Base-by-base conservation (phyloP, 768 basidiomycete species). In the Infundibulicybe gibba region DNA sequence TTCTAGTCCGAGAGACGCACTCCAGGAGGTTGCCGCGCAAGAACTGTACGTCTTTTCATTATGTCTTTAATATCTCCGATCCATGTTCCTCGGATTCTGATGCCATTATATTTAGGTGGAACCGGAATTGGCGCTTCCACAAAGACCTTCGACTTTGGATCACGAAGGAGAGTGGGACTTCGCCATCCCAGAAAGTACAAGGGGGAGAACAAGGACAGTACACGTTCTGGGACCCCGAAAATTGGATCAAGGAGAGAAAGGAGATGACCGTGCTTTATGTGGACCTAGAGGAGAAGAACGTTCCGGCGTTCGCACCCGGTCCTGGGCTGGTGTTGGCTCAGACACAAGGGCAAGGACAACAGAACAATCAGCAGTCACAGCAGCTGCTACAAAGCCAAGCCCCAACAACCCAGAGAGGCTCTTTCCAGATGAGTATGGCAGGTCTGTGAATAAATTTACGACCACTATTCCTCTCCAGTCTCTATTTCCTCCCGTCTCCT, bases 111-210 rank as follows among this genome's bases (percentile, higher is more conserved):
- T 40, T 17, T 48, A 94, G 93, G 60, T 95, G 83, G 75, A 88
- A 89, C 64, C 87, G 93, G 50, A 94, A 93, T 65, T 98, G 94
- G 94, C 77, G 94, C 50, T 97, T 87, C 67, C 94, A 97, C 80
- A 97, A 94, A 64, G 90, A 93, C 56, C 75, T 90, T 42, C 85
- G 84, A 35, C 65, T 90, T 45, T 79, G 79, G 83, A 76, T 97
- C 66, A 94, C 91, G 40, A 94, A 94, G 60, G 92, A 95, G 65
- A 83, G 79, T 32, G 87, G 87, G 16, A 85, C 86, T 45, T 71
- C 79, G 44, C 83, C 85, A 41, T 85, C 85, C 49, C 77, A 82
- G 55, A 90, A 90, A 66, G 83, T 88, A 6, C 80, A 76, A 38
- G 85, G 88, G 42, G 83, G 88, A 57, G 90, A 97, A 65, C 81